These are phyloP conservation scores for Entomortierella lignicola DNA, from an alignment of 192 early-diverging fungal species.

Conservation along the genomic window DNA sequence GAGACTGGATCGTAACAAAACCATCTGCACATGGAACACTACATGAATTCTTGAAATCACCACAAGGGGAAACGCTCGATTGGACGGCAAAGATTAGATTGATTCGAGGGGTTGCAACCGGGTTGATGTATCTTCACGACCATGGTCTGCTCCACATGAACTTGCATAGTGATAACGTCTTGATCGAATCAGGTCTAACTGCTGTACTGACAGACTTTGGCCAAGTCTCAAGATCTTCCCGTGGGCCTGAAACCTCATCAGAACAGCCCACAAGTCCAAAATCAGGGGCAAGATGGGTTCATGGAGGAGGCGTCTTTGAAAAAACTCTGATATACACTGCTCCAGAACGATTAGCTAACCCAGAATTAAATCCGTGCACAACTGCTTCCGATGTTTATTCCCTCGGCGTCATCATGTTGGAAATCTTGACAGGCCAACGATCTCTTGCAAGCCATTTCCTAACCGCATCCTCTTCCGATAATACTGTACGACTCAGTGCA, in stretches of 20 bases:
- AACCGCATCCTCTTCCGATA: slow-evolving; percentile 25
- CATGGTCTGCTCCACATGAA: slow-evolving; percentile 53
- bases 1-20: slow-evolving; percentile 54
- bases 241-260: slow-evolving; percentile 6
- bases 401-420: slow-evolving; percentile 51
- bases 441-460: slow-evolving; percentile 45
- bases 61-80: slow-evolving; percentile 43
- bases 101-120: slow-evolving; percentile 52
- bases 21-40: slow-evolving; percentile 49
- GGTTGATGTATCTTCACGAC: slow-evolving; percentile 41
- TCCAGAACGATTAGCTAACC: slow-evolving; percentile 51
- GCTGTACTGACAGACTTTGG: slow-evolving; percentile 51
- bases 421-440: slow-evolving; percentile 48
- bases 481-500: slow-evolving; percentile 4
- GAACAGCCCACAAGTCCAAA: slow-evolving; percentile 19
- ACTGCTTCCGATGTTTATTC: slow-evolving; percentile 45
- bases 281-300: slow-evolving; percentile 35
- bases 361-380: slow-evolving; percentile 49
- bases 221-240: slow-evolving; percentile 31
- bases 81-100: slow-evolving; percentile 52
- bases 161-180: slow-evolving; percentile 50
- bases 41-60: slow-evolving; percentile 45
- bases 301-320: slow-evolving; percentile 42
- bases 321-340: slow-evolving; percentile 47
- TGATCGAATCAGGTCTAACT: slow-evolving; percentile 38